phyloP scores from a whole-genome alignment of 768 basidiomycete genomes.

The Suillus hirtellus region DNA sequence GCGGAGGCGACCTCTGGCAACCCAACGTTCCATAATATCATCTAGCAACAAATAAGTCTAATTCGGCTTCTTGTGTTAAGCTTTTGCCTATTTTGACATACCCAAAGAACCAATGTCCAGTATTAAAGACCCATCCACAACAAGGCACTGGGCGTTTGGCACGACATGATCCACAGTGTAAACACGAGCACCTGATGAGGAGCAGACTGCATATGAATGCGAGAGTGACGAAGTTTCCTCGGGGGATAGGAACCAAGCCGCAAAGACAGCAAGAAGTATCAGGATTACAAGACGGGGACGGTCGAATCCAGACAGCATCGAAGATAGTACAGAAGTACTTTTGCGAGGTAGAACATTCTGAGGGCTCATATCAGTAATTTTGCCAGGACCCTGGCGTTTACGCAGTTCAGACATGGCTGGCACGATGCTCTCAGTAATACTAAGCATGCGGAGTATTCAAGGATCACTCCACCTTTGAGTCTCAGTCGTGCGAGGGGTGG shows the following conservation, averaged over 20 bases:
- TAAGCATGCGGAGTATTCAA: neutral
- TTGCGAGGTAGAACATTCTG: neutral
- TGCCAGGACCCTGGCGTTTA: constrained; percentile 13
- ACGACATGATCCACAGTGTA: constrained; percentile 67
- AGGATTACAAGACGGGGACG: constrained; percentile 8
- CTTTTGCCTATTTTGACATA: constrained; percentile 29
- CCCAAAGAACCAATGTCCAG: constrained; percentile 56
- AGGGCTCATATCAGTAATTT: neutral
- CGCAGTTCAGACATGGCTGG: constrained; percentile 15
- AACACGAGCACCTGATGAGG: constrained; percentile 48
- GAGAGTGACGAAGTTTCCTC: constrained; percentile 17
- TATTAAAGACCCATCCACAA: constrained; percentile 53
- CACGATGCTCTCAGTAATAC: neutral
- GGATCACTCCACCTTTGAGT: neutral
- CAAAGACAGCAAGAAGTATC: constrained; percentile 12
- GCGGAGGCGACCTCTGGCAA: constrained; percentile 23
- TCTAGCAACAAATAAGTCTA: constrained; percentile 30
- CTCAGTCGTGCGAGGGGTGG: neutral
- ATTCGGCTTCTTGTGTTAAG: constrained; percentile 8
- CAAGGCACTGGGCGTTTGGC: constrained; percentile 60
- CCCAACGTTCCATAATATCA: constrained; percentile 44
- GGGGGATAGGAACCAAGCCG: constrained; percentile 15
- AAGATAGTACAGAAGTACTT: neutral
- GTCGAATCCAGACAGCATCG: neutral
- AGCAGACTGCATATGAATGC: constrained; percentile 62